phyloP scores from a whole-genome alignment of 2,329 filamentous ascomycete genomes.

The Aspergillus fischeri region DNA sequence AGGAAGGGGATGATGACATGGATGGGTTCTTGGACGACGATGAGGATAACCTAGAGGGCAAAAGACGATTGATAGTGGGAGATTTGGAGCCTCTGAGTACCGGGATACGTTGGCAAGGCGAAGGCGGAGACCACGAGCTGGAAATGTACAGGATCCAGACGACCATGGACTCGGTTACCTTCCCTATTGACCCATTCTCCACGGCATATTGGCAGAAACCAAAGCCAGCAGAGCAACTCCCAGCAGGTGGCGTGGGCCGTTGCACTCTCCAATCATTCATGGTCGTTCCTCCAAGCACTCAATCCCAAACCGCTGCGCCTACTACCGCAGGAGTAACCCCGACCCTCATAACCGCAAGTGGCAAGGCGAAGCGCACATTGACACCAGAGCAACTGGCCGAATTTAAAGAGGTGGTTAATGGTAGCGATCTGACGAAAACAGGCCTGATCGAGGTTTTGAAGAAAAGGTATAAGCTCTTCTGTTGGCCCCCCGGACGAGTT shows the following conservation, averaged over 20 bases:
- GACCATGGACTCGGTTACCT: slow-evolving; percentile 52
- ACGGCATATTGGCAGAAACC: slow-evolving; percentile 67
- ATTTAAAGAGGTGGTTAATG: slow-evolving; percentile 67
- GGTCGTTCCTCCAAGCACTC: slow-evolving; percentile 12
- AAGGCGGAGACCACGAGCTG: slow-evolving; percentile 46
- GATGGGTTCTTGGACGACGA: slow-evolving; percentile 87
- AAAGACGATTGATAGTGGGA: slow-evolving; percentile 57
- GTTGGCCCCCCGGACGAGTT: background rate
- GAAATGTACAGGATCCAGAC: slow-evolving; percentile 69
- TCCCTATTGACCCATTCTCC: slow-evolving; percentile 81
- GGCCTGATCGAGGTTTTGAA: slow-evolving; percentile 73
- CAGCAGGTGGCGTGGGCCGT: slow-evolving; percentile 11
- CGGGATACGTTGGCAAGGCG: slow-evolving; percentile 76
- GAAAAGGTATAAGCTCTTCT: slow-evolving; percentile 49
- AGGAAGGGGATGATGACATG: slow-evolving; percentile 76
- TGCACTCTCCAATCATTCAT: slow-evolving; percentile 21
- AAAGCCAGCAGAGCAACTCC: slow-evolving; percentile 20
- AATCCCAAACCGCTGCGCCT: slow-evolving; percentile 5
- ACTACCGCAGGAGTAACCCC: slow-evolving; percentile 10
- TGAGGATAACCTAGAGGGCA: slow-evolving; percentile 59
- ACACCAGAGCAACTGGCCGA: slow-evolving; percentile 58
- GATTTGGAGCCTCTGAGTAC: slow-evolving; percentile 72
- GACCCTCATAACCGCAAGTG: slow-evolving; percentile 8
- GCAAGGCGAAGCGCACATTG: slow-evolving; percentile 44
- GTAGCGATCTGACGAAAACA: slow-evolving; percentile 67